Percentiles rank a stretch among this genome's conserved stretches.
These are phyloP conservation scores for Wickerhamomyces bovis DNA, from an alignment of 805 yeast species.

Conservation along the genomic window DNA sequence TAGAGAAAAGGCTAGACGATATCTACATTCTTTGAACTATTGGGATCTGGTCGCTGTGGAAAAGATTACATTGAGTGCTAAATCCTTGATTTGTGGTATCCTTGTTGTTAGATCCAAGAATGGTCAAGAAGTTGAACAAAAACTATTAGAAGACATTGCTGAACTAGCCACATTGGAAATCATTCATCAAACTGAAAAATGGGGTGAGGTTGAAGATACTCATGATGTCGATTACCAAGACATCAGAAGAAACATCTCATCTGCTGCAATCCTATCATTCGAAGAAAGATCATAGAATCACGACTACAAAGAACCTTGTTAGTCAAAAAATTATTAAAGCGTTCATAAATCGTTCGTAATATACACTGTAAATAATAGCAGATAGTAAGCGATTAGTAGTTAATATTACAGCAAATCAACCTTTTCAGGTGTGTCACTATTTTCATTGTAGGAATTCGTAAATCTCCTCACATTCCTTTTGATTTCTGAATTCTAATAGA, in stretches of 20 bases:
- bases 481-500: slow-evolving; percentile 20
- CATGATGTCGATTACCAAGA: slow-evolving; percentile 97
- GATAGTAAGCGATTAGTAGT: not conserved
- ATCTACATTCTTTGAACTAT: slow-evolving; percentile 54
- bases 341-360: not conserved
- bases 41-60: slow-evolving; percentile 89
- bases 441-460: slow-evolving; percentile 13
- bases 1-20: slow-evolving; percentile 53
- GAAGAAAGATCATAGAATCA: slow-evolving; percentile 8
- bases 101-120: slow-evolving; percentile 50
- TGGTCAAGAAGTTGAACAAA: slow-evolving; percentile 41
- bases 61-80: slow-evolving; percentile 78
- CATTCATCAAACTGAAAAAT: slow-evolving; percentile 74
- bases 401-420: not conserved
- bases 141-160: slow-evolving; percentile 62
- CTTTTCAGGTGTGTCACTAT: not conserved
- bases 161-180: slow-evolving; percentile 77
- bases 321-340: not conserved
- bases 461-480: slow-evolving; percentile 16
- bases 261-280: slow-evolving; percentile 61
- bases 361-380: not conserved
- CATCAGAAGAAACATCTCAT: slow-evolving; percentile 71
- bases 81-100: slow-evolving; percentile 81
- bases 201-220: slow-evolving; percentile 99
- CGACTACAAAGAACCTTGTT: not conserved